These are phyloP conservation scores for Rhynchosporium agropyri DNA, from an alignment of 2,329 filamentous ascomycete species.

Conservation along the genomic window DNA sequence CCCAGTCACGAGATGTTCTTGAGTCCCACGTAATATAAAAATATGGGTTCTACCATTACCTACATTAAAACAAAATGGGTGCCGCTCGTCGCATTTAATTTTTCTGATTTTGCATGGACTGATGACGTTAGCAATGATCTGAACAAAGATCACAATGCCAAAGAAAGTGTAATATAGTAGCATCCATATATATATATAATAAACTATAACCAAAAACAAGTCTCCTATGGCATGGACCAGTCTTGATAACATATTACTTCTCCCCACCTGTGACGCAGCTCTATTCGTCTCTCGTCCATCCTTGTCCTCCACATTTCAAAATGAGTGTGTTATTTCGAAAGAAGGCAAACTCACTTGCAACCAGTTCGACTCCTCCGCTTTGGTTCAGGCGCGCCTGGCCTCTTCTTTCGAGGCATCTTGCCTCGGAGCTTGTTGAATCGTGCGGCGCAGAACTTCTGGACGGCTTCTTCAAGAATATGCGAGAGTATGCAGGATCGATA, in stretches of 20 bases:
- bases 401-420: conserved; percentile 67
- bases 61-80: conserved; percentile 67
- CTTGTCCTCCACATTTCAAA: background rate
- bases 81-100: conserved; percentile 80
- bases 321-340: background rate
- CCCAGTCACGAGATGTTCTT: too few species aligned
- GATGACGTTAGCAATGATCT: conserved; percentile 19
- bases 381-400: conserved; percentile 62
- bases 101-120: conserved; percentile 82
- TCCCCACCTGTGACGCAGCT: background rate
- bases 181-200: too few species aligned
- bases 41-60: too few species aligned
- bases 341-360: conserved; percentile 57
- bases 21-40: too few species aligned
- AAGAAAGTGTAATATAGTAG: background rate
- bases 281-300: background rate
- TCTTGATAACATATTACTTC: background rate
- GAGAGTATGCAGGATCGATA: background rate
- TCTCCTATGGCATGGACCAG: too few species aligned
- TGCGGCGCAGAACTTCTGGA: background rate
- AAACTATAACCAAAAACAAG: too few species aligned
- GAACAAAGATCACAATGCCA: background rate
- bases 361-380: conserved; percentile 70
- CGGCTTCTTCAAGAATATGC: background rate
- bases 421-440: background rate